These are phyloP conservation scores for Aspergillus ochraceoroseus DNA, from an alignment of 2,329 filamentous ascomycete species.

Conservation along the genomic window DNA sequence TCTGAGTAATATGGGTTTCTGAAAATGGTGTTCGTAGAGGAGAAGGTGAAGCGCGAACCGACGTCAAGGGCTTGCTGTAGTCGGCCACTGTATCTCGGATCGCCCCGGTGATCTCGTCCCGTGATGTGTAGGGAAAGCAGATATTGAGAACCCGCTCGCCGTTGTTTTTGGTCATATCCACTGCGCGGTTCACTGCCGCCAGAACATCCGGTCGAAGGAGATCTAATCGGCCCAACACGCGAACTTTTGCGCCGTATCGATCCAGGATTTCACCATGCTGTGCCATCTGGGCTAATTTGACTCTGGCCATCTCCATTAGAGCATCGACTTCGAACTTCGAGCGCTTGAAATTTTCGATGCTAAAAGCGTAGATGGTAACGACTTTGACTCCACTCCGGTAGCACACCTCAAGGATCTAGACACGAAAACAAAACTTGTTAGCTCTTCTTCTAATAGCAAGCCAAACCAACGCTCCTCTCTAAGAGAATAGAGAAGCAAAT, in stretches of 20 bases:
- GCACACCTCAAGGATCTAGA: conserved; percentile 86
- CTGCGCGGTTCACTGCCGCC: conserved; percentile 78
- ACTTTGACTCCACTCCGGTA: conserved; percentile 97
- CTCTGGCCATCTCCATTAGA: conserved; percentile 95
- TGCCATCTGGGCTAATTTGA: conserved; percentile 84
- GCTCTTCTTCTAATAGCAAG: not conserved
- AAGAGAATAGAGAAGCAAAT: too few relatives aligned
- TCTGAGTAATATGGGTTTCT: conserved; percentile 78
- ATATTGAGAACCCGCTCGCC: conserved; percentile 79
- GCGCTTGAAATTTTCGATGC: conserved; percentile 97
- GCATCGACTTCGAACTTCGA: conserved; percentile 95
- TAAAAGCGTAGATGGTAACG: conserved; percentile 97
- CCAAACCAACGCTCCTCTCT: not conserved
- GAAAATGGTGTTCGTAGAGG: conserved; percentile 66
- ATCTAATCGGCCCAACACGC: conserved; percentile 77
- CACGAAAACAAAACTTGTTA: conserved; percentile 5
- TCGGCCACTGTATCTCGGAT: conserved; percentile 83
- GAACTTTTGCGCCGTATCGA: conserved; percentile 81
- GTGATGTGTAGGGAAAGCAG: conserved; percentile 94
- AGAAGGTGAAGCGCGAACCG: conserved; percentile 30
- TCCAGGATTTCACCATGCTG: conserved; percentile 92
- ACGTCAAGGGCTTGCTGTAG: conserved; percentile 66
- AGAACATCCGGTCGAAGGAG: conserved; percentile 82
- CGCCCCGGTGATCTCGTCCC: conserved; percentile 89
- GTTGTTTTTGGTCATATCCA: conserved; percentile 82